These are phyloP conservation scores for Coemansia sp. DNA, from an alignment of 192 early-diverging fungal species.

Conservation along the genomic window DNA sequence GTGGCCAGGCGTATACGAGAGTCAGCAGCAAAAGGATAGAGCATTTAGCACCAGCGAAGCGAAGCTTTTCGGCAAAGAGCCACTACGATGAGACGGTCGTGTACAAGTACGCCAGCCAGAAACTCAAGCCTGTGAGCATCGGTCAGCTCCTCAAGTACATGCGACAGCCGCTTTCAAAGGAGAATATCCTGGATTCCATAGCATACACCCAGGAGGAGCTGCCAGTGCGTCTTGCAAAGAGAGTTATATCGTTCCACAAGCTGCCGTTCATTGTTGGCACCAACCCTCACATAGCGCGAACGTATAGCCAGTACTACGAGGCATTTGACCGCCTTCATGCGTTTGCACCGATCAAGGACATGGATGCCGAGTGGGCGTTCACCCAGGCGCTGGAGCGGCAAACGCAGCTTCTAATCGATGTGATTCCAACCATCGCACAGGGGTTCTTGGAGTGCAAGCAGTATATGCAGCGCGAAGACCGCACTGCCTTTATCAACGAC, in stretches of 20 bases:
- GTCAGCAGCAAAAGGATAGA: not conserved
- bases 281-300: conserved; percentile 85
- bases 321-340: conserved; percentile 70
- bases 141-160: conserved; percentile 75
- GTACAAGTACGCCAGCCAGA: conserved; percentile 50
- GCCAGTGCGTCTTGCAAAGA: conserved; percentile 84
- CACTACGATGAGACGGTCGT: conserved; percentile 54
- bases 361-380: conserved; percentile 65
- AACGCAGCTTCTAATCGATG: conserved; percentile 76
- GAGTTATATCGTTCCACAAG: conserved; percentile 81
- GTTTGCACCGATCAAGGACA: conserved; percentile 62
- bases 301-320: conserved; percentile 80
- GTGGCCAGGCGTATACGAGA: not conserved
- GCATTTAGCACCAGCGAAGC: not conserved
- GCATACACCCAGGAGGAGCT: conserved; percentile 75
- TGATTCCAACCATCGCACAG: conserved; percentile 88
- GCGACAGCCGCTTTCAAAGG: conserved; percentile 59
- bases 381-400: conserved; percentile 69
- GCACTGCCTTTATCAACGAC: conserved; percentile 76
- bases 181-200: conserved; percentile 59
- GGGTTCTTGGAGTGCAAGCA: conserved; percentile 88
- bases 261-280: conserved; percentile 96
- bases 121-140: conserved; percentile 69
- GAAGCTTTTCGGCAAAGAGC: conserved; percentile 20
- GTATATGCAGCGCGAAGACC: conserved; percentile 75